These are phyloP conservation scores for Spizellomyces sp. DNA, from an alignment of 192 early-diverging fungal genomes.

Conservation along the genomic window DNA sequence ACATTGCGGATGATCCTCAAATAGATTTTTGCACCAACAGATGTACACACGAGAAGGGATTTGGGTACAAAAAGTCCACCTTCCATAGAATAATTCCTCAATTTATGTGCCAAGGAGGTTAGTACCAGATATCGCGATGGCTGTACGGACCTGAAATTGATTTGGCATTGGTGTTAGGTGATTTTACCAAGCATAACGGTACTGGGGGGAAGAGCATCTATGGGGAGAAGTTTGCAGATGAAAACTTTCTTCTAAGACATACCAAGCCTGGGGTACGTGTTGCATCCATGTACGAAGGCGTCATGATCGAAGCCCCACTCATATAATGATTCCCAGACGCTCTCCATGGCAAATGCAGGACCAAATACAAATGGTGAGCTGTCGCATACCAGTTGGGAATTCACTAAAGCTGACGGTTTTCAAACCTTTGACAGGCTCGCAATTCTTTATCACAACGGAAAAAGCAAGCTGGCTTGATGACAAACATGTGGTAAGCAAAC, in stretches of 20 bases:
- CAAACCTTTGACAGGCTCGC: constrained; percentile 55
- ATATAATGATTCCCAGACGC: constrained; percentile 36
- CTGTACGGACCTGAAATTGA: constrained; percentile 45
- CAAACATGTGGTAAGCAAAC: constrained; percentile 83
- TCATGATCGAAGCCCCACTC: neutral
- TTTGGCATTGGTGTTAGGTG: constrained; percentile 57
- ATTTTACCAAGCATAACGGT: constrained; percentile 81
- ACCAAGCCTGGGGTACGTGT: constrained; percentile 46
- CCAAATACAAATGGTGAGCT: constrained; percentile 75
- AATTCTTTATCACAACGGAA: constrained; percentile 89
- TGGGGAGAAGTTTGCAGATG: constrained; percentile 73
- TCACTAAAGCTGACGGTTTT: constrained; percentile 49
- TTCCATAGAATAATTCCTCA: constrained; percentile 88
- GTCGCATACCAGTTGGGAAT: constrained; percentile 9
- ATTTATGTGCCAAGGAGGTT: constrained; percentile 48
- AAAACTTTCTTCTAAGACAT: constrained; percentile 64
- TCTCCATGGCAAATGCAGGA: constrained; percentile 94
- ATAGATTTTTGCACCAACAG: constrained; percentile 6
- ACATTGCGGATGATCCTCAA: neutral
- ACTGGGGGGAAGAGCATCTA: constrained; percentile 92
- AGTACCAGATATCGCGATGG: constrained; percentile 38
- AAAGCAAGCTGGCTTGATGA: constrained; percentile 84
- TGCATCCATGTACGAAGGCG: neutral
- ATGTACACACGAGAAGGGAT: constrained; percentile 88
- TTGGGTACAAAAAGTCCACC: constrained; percentile 71